Evolutionary conservation across 1,284 basidiomycete species (phyloP).

Genomic region (Ceratorhiza oryzae-sativae): DNA sequence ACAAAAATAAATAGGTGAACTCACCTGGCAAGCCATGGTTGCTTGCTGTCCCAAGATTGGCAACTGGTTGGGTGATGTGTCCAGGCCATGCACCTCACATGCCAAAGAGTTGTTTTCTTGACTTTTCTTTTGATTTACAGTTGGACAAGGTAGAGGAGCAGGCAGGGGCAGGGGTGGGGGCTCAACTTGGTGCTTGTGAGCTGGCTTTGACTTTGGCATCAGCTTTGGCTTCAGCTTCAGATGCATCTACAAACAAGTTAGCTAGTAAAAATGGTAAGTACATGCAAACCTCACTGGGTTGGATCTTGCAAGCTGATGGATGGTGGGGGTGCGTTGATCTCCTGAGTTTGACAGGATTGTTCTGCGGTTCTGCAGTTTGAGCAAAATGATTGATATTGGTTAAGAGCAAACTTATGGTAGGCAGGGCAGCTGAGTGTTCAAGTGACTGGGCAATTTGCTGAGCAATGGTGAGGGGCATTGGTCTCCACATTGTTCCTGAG

Average conservation of each 20-base stretch:
- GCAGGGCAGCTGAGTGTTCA: too few relatives aligned
- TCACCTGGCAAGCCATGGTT: conserved; percentile 7
- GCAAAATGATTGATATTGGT: neutral
- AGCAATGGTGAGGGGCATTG: neutral
- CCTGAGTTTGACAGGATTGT: too few relatives aligned
- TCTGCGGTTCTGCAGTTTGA: too few relatives aligned
- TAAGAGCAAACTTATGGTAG: too few relatives aligned
- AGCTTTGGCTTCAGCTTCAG: too few relatives aligned
- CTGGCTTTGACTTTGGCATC: too few relatives aligned
- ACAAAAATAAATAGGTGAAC: neutral
- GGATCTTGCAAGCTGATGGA: too few relatives aligned
- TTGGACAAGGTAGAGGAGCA: neutral
- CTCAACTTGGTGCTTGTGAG: too few relatives aligned
- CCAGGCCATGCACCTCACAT: neutral
- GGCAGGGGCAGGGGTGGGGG: neutral
- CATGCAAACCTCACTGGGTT: too few relatives aligned
- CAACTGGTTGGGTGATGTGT: conserved; percentile 10
- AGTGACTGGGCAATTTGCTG: neutral
- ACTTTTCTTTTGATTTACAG: neutral
- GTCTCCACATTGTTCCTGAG: neutral
- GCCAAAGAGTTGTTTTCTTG: neutral
- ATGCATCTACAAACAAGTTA: too few relatives aligned
- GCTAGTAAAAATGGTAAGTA: too few relatives aligned
- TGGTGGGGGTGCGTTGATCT: too few relatives aligned
- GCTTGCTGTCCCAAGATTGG: neutral